Conservation (phyloP, 106 monocot species). For the Narthecium ossifragum region DNA sequence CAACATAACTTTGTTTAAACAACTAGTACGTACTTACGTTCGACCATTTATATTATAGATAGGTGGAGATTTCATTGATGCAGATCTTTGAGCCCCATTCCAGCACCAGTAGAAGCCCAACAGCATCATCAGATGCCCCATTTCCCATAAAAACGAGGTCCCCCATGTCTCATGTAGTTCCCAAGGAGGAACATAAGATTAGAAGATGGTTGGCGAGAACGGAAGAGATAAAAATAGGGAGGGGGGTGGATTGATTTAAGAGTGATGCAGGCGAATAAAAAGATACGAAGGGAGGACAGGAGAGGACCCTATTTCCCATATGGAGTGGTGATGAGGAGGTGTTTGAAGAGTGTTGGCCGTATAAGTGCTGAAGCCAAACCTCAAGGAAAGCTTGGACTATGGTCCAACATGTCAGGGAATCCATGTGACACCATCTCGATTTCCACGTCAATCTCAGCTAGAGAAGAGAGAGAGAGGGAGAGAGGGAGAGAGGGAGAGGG, state of each 20-base stretch:
- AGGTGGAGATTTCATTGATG: too few relatives aligned
- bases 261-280: background rate
- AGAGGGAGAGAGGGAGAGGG: background rate
- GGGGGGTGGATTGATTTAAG: background rate
- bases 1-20: too few relatives aligned
- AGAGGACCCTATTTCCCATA: constrained; percentile 3
- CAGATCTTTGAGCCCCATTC: too few relatives aligned
- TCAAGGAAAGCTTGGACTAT: constrained; percentile 2
- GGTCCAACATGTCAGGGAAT: constrained; percentile 13
- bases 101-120: too few relatives aligned
- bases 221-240: background rate
- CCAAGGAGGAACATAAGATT: background rate
- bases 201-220: background rate
- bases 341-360: background rate
- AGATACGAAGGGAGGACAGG: background rate
- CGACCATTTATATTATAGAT: too few relatives aligned
- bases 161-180: background rate
- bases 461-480: background rate
- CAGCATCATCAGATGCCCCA: too few relatives aligned
- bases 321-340: background rate
- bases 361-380: background rate
- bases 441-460: constrained; percentile 1
- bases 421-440: constrained; percentile 11
- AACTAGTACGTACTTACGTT: too few relatives aligned
- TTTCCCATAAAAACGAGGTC: too few relatives aligned